Evolutionary conservation across 768 basidiomycete species (phyloP).

Genomic region (Auriculariales sp.): DNA sequence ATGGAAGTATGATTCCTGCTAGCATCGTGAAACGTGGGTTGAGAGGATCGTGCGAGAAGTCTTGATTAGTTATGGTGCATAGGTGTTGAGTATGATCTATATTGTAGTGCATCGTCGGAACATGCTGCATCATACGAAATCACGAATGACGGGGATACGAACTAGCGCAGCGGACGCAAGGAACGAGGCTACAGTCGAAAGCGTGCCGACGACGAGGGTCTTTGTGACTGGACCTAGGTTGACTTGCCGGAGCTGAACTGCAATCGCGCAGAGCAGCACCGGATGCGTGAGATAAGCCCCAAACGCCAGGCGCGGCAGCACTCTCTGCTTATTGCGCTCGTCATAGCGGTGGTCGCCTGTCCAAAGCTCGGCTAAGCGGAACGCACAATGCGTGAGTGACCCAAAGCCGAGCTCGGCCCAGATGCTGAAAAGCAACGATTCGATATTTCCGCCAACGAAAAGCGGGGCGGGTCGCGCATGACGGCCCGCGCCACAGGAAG

Average conservation of each 20-base stretch:
- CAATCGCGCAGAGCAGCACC: not conserved
- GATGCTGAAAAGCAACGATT: not conserved
- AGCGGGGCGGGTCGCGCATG: not conserved
- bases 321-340: too few relatives aligned
- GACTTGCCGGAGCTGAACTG: not conserved
- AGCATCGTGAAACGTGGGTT: too few relatives aligned
- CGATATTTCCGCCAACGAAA: not conserved
- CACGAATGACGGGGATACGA: not conserved
- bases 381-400: not conserved
- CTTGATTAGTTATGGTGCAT: too few relatives aligned
- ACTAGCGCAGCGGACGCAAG: not conserved
- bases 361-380: not conserved
- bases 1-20: too few relatives aligned
- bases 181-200: not conserved
- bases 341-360: not conserved
- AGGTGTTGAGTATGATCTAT: too few relatives aligned
- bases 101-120: too few relatives aligned
- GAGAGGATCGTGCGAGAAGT: too few relatives aligned
- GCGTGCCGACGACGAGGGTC: not conserved
- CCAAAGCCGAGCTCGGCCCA: not conserved
- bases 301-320: not conserved
- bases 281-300: not conserved
- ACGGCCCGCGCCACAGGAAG: not conserved
- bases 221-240: not conserved
- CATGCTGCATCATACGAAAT: not conserved